A percentile compares a stretch with the other conserved stretches of the same genome.
Evolutionary conservation across 208 protist genomes (phyloP).

Genomic region (Acanthamoeba lugdunensis): DNA sequence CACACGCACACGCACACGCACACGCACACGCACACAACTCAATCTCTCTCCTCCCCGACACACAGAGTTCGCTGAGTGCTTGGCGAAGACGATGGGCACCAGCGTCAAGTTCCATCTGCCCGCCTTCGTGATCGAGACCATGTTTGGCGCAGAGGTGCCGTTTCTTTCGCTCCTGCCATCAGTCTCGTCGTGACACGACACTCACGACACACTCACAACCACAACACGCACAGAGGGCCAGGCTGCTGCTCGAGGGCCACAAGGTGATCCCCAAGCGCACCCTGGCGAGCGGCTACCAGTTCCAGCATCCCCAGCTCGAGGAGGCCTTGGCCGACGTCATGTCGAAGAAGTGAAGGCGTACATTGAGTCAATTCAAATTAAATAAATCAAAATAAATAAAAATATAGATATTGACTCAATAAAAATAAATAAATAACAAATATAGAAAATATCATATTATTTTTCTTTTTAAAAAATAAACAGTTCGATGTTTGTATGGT

Average conservation of each 20-base stretch:
- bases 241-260: conserved; percentile 55
- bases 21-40: too few relatives aligned
- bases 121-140: conserved; percentile 11
- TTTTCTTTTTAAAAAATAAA: too few relatives aligned
- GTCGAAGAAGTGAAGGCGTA: not conserved
- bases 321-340: not conserved
- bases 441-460: too few relatives aligned
- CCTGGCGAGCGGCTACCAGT: conserved; percentile 65
- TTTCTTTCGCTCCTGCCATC: not conserved
- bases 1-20: too few relatives aligned
- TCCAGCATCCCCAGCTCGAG: conserved; percentile 1
- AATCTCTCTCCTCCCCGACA: too few relatives aligned
- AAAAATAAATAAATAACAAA: too few relatives aligned
- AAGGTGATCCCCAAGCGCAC: conserved; percentile 68
- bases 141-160: conserved; percentile 36
- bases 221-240: not conserved
- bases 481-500: not conserved
- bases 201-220: too few relatives aligned
- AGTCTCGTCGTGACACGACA: too few relatives aligned
- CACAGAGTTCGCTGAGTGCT: conserved; percentile 40
- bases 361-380: too few relatives aligned
- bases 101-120: conserved; percentile 59
- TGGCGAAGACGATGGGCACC: conserved; percentile 29
- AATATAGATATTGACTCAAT: too few relatives aligned
- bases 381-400: too few relatives aligned